These are phyloP conservation scores for Picea glauca DNA, from an alignment of 75 land plant genomes.

Conservation along the genomic window DNA sequence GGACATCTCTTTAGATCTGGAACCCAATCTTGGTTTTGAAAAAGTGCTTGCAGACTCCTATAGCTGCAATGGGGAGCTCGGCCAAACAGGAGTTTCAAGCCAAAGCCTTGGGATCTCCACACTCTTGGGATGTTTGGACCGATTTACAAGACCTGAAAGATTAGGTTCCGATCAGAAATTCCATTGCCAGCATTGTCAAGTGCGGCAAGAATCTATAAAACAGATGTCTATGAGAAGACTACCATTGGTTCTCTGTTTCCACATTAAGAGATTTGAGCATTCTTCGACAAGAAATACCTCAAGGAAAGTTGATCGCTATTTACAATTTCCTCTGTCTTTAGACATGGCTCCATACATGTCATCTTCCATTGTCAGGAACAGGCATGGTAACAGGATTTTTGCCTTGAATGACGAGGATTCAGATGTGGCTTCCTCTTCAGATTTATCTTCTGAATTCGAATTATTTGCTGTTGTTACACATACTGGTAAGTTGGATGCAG, in stretches of 20 bases:
- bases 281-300: constrained; percentile 51
- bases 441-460: constrained; percentile 50
- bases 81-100: constrained; percentile 1
- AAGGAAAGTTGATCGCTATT: constrained; percentile 63
- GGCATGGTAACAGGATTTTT: constrained; percentile 74
- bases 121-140: constrained; percentile 73
- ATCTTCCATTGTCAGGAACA: constrained; percentile 56
- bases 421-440: constrained; percentile 17
- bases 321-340: constrained; percentile 78
- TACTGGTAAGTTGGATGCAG: constrained; percentile 76
- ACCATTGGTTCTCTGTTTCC: constrained; percentile 74
- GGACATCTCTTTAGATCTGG: constrained; percentile 79
- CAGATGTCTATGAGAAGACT: constrained; percentile 82
- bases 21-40: constrained; percentile 17
- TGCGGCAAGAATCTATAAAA: constrained; percentile 62
- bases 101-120: constrained; percentile 38
- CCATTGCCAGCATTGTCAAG: constrained; percentile 68
- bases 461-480: constrained; percentile 84
- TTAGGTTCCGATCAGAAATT: constrained; percentile 70
- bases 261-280: constrained; percentile 87
- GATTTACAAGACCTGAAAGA: constrained; percentile 74
- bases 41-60: constrained; percentile 2
- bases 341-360: constrained; percentile 75
- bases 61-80: constrained; percentile 9
- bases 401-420: constrained; percentile 44